These are phyloP conservation scores for Chrysanthemum lavandulifolium DNA, from an alignment of 129 eudicot species.

Conservation along the genomic window DNA sequence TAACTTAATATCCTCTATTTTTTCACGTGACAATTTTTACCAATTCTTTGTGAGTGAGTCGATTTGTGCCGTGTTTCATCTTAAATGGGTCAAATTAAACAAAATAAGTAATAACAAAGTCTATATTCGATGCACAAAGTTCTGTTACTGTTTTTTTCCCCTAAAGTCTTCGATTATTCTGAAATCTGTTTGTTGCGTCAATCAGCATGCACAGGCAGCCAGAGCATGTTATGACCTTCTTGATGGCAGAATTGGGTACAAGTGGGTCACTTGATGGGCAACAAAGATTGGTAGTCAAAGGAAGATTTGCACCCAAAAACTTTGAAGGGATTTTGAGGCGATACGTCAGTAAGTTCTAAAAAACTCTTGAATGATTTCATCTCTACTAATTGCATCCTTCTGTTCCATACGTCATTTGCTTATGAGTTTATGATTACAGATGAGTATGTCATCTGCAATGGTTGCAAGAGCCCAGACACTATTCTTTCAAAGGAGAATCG, in stretches of 20 bases:
- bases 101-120: not conserved
- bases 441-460: conserved; percentile 39
- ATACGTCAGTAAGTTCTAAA: conserved; percentile 51
- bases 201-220: conserved; percentile 67
- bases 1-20: not conserved
- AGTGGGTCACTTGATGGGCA: conserved; percentile 83
- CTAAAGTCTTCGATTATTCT: not conserved
- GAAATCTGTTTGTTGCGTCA: not conserved
- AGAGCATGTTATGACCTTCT: conserved; percentile 70
- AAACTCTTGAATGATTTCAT: not conserved
- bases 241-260: conserved; percentile 81
- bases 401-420: too few species aligned
- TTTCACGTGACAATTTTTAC: too few species aligned
- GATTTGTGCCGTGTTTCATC: not conserved
- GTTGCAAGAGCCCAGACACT: conserved; percentile 37
- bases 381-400: too few species aligned
- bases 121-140: not conserved
- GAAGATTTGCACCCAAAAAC: conserved; percentile 65
- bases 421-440: not conserved
- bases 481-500: conserved; percentile 39
- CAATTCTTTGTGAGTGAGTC: too few species aligned
- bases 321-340: conserved; percentile 69
- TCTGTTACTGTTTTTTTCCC: not conserved
- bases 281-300: conserved; percentile 60
- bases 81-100: not conserved